A percentile compares a stretch with the other conserved stretches of the same genome.
Evolutionary conservation across 306 rosid genomes (phyloP).

Genomic region (Cicer judaicum): DNA sequence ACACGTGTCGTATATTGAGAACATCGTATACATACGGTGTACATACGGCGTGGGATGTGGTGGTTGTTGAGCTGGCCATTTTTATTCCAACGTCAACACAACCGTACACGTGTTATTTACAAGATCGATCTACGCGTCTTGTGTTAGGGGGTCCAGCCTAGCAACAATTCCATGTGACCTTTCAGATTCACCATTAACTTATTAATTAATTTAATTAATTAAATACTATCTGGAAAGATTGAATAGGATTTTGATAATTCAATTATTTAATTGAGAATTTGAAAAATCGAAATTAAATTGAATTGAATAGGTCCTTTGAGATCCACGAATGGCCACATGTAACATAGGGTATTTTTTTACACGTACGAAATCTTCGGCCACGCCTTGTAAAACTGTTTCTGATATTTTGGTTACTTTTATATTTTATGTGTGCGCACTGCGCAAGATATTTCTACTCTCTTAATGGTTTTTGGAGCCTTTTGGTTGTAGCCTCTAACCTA

Average conservation of each 20-base stretch:
- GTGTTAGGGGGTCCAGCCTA: constrained; percentile 54
- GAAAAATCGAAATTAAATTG: constrained; percentile 33
- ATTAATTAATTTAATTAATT: constrained; percentile 23
- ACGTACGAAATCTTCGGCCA: constrained; percentile 1
- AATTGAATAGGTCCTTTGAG: constrained; percentile 59
- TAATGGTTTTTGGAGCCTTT: constrained; percentile 25
- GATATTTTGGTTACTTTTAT: constrained; percentile 12
- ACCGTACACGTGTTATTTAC: constrained; percentile 64
- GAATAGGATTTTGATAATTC: not conserved
- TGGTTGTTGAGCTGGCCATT: constrained; percentile 80
- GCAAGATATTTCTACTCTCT: constrained; percentile 7
- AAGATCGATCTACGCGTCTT: constrained; percentile 62
- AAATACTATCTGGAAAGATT: constrained; percentile 2
- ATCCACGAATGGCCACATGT: constrained; percentile 53
- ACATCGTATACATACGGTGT: constrained; percentile 54
- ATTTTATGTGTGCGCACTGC: constrained; percentile 2
- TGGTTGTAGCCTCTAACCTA: constrained; percentile 10
- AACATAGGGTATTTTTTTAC: not conserved
- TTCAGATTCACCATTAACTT: constrained; percentile 42
- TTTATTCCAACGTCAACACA: constrained; percentile 52
- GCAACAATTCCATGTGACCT: constrained; percentile 54
- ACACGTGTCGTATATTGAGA: constrained; percentile 74
- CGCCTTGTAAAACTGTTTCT: constrained; percentile 35
- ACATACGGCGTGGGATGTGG: constrained; percentile 57
- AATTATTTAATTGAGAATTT: not conserved